Evolutionary conservation across 1,284 basidiomycete genomes (phyloP), one percentile per base, ranked within the genome.

Genomic region (Puccinia brachypodii): DNA sequence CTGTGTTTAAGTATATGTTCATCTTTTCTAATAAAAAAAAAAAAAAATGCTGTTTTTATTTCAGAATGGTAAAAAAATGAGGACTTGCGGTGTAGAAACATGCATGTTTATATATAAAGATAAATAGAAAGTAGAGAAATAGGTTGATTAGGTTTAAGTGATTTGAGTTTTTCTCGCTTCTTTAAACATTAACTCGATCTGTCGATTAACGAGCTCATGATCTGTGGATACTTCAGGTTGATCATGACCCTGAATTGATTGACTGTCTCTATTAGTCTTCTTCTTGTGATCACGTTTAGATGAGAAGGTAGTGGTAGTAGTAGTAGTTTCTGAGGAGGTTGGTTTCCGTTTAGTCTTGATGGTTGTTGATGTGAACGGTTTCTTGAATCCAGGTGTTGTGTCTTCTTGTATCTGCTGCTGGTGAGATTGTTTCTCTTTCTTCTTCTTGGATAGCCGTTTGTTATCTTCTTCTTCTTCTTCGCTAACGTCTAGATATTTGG

Each of bases 311-410:
- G n/a, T 3, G 68, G 42, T 3, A n/a, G 56, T 40, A 2, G 68
- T 31, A 9, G 3, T 8, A 19, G 16, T 4, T 8, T 36, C 33
- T 1, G 25, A 31, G 19, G 28, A 2, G 44, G 31, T 4, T 14
- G 38, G 16, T 40, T 28, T 72, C 69, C 69, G 69, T 19, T 72
- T 72, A 14, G 44, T 36, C 50, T 72, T 50, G 69, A 72, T 72
- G 0, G 69, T 53, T 8, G 69, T 53, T 16, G 69, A 14, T 4
- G 14, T 33, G 22, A 50, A 72, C 31, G 69, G 69, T 25, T 38
- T 72, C 47, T 72, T 50, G 69, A 72, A 72, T 7, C 11, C 44
- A 11, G 19, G 28, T 33, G 1, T 28, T 71, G 6, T n/a, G 9
- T 16, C 16, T 50, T 50, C 19, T 36, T 72, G 31, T 19, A 7